These are phyloP conservation scores for Chrysochromulina parva DNA, from an alignment of 78 protist genomes.

Conservation along the genomic window DNA sequence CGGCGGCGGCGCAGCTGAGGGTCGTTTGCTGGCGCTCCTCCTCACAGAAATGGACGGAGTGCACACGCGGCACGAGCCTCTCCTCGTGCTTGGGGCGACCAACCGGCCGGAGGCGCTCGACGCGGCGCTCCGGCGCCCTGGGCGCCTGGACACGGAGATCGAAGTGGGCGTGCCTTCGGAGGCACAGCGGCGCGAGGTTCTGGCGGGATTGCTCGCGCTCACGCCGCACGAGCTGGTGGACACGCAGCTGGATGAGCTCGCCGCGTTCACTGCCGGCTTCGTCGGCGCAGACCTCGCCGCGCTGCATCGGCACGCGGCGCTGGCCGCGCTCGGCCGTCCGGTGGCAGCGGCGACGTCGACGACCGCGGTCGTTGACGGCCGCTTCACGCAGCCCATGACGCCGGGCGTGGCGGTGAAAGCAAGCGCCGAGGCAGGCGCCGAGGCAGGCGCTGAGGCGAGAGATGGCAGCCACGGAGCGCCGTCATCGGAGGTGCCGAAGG, in stretches of 20 bases:
- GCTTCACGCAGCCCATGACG: too few species aligned
- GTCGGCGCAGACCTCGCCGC: slow-evolving; percentile 85
- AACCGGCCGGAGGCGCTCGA: slow-evolving; percentile 70
- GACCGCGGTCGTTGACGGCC: too few species aligned
- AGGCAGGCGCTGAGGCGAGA: too few species aligned
- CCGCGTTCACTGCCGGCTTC: slow-evolving; percentile 39
- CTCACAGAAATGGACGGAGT: slow-evolving; percentile 75
- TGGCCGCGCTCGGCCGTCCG: background rate
- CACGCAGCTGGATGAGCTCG: background rate
- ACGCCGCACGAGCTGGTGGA: background rate
- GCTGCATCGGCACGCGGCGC: slow-evolving; percentile 45
- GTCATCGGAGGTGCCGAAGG: too few species aligned
- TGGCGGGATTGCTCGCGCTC: slow-evolving; percentile 25
- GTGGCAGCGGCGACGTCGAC: background rate
- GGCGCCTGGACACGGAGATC: slow-evolving; percentile 99
- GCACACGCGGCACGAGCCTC: slow-evolving; percentile 68
- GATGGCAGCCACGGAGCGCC: too few species aligned
- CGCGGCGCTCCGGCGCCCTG: slow-evolving; percentile 99
- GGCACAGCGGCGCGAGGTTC: slow-evolving; percentile 45
- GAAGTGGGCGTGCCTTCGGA: slow-evolving; percentile 92
- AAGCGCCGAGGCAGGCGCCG: too few species aligned
- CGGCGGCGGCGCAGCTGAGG: slow-evolving; percentile 98
- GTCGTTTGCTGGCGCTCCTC: slow-evolving; percentile 97
- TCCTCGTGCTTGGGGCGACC: slow-evolving; percentile 50
- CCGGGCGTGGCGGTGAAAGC: too few species aligned